A percentile compares a stretch with the other conserved stretches of the same genome.
phyloP scores from a whole-genome alignment of 352 stramenopile species.

The Pythium apleroticum region DNA sequence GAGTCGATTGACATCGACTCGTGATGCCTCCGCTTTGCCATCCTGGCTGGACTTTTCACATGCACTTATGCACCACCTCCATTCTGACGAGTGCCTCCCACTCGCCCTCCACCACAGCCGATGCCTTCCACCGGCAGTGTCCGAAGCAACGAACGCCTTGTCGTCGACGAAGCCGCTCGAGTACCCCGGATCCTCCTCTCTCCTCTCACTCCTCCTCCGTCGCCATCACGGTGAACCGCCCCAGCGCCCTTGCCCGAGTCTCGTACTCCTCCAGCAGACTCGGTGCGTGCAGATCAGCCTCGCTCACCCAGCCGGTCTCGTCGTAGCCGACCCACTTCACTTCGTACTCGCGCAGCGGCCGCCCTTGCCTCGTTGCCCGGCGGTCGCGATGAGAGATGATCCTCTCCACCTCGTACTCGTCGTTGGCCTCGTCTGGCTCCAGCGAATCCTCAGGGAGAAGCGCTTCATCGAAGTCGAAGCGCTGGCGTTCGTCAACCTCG shows the following conservation, averaged over 20 bases:
- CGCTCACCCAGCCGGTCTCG: slow-evolving; percentile 15
- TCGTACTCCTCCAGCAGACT: slow-evolving; percentile 19
- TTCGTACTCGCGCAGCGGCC: slow-evolving; percentile 11
- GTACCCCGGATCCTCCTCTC: no score
- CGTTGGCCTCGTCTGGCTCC: slow-evolving; percentile 12
- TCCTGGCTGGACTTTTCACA: no score
- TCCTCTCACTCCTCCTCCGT: slow-evolving; percentile 8
- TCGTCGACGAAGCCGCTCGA: no score
- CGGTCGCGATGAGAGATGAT: slow-evolving; percentile 6
- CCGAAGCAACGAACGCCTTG: no score
- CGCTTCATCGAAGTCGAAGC: slow-evolving; percentile 32
- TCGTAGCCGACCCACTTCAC: slow-evolving; percentile 25
- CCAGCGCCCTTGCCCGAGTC: not conserved
- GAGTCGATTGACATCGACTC: no score
- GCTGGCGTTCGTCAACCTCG: slow-evolving; percentile 5
- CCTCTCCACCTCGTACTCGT: slow-evolving; percentile 22
- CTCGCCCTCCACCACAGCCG: no score
- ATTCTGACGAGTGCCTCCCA: no score
- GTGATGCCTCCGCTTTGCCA: no score
- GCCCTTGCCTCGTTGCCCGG: slow-evolving; percentile 1
- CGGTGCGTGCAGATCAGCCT: slow-evolving; percentile 15
- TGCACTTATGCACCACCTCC: no score
- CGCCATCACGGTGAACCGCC: slow-evolving; percentile 4
- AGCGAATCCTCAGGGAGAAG: slow-evolving; percentile 27
- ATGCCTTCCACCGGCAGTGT: no score